These are phyloP conservation scores for Xylaria telfairii DNA, from an alignment of 495 filamentous ascomycete genomes.

Conservation along the genomic window DNA sequence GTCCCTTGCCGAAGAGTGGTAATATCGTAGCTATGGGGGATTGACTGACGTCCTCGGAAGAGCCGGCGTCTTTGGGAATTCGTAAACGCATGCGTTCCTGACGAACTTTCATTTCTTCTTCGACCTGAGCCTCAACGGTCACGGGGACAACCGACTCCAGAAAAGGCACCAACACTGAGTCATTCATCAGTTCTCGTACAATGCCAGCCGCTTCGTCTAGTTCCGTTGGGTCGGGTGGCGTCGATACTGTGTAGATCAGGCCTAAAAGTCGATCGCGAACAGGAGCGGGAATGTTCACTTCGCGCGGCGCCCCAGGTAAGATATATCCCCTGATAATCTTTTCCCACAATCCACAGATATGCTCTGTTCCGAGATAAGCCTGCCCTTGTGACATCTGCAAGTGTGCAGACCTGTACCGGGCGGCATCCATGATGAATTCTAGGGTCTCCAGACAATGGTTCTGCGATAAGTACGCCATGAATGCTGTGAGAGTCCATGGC, in stretches of 20 bases:
- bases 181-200: slow-evolving; percentile 95
- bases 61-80: slow-evolving; percentile 41
- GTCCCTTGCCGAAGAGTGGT: slow-evolving; percentile 50
- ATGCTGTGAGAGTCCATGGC: slow-evolving; percentile 91
- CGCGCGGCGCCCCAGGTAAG: slow-evolving; percentile 76
- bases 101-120: slow-evolving; percentile 43
- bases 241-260: slow-evolving; percentile 58
- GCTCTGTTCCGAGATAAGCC: slow-evolving; percentile 62
- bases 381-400: slow-evolving; percentile 34
- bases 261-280: slow-evolving; percentile 82
- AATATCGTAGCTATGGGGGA: slow-evolving; percentile 53
- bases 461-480: slow-evolving; percentile 96
- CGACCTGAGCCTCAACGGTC: slow-evolving; percentile 36
- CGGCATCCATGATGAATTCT: slow-evolving; percentile 96
- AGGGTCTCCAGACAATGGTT: slow-evolving; percentile 97
- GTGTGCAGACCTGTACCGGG: slow-evolving; percentile 84
- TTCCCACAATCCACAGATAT: slow-evolving; percentile 75
- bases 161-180: slow-evolving; percentile 87
- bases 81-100: slow-evolving; percentile 48
- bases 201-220: slow-evolving; percentile 90
- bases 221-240: slow-evolving; percentile 76
- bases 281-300: slow-evolving; percentile 89
- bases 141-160: slow-evolving; percentile 64
- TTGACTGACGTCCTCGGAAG: slow-evolving; percentile 45
- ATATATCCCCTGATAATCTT: slow-evolving; percentile 78